Evolutionary conservation across 495 filamentous ascomycete species (phyloP).

Genomic region (Tuber brumale): DNA sequence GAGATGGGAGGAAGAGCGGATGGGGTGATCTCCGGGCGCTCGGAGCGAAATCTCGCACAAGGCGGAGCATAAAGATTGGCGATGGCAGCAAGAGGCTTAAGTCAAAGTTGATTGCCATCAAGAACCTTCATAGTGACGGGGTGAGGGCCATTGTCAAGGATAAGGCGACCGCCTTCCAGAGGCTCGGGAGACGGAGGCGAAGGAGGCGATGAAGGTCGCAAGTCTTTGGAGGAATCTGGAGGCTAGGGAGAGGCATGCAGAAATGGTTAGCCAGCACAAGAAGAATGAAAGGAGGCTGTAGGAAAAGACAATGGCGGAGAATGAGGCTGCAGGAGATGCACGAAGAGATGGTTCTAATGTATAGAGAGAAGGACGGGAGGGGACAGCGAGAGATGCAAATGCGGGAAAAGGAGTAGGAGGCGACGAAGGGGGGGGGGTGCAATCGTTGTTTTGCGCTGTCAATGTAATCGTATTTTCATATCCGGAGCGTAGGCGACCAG

Average conservation of each 20-base stretch:
- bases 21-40: constrained; percentile 98
- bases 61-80: constrained; percentile 51
- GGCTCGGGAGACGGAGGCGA: neutral
- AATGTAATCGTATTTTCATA: neutral
- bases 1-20: constrained; percentile 76
- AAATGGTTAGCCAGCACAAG: neutral
- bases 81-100: constrained; percentile 10
- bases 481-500: neutral
- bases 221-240: neutral
- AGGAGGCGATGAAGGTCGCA: neutral
- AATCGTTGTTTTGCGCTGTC: neutral
- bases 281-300: neutral
- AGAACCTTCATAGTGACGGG: constrained; percentile 25
- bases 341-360: too few species aligned
- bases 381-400: neutral
- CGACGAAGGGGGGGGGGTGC: neutral
- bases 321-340: neutral
- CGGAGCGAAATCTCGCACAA: constrained; percentile 77
- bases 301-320: neutral
- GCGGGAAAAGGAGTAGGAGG: neutral
- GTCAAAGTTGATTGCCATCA: constrained; percentile 34
- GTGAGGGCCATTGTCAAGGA: constrained; percentile 37
- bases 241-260: neutral
- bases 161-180: neutral
- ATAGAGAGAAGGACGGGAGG: neutral